A percentile compares a stretch with the other conserved stretches of the same genome.
Conservation (phyloP, 768 basidiomycete species). For the Boletales sp. region DNA sequence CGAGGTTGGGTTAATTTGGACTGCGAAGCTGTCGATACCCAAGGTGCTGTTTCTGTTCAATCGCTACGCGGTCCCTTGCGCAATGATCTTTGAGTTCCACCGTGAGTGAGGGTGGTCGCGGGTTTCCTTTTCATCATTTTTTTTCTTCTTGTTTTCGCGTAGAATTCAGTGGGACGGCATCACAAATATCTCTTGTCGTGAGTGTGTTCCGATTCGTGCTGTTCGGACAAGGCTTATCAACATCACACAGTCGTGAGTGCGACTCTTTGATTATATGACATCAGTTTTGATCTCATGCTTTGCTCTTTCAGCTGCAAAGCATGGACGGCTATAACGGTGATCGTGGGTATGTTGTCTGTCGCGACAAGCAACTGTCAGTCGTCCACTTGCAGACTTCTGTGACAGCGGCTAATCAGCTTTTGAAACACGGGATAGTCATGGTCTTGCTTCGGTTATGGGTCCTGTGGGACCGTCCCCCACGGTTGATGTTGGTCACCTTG, state of each 20-base stretch:
- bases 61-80: constrained; percentile 31
- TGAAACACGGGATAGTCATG: constrained; percentile 27
- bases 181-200: constrained; percentile 13
- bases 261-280: neutral
- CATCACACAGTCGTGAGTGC: constrained; percentile 16
- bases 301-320: constrained; percentile 21
- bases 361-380: constrained; percentile 35
- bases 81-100: constrained; percentile 28
- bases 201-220: neutral
- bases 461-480: constrained; percentile 29
- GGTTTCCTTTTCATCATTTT: neutral
- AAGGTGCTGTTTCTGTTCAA: constrained; percentile 34
- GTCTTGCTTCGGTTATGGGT: constrained; percentile 40
- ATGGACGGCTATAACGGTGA: constrained; percentile 15
- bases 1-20: constrained; percentile 33
- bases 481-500: constrained; percentile 29
- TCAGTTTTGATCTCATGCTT: neutral
- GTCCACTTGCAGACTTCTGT: neutral
- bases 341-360: constrained; percentile 35
- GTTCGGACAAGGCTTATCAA: neutral
- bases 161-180: constrained; percentile 22
- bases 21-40: constrained; percentile 21
- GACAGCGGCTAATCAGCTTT: constrained; percentile 2
- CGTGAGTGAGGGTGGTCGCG: constrained; percentile 18
- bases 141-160: neutral